Base-by-base conservation (phyloP, 208 protist species). In the Zelonia costaricensis region DNA sequence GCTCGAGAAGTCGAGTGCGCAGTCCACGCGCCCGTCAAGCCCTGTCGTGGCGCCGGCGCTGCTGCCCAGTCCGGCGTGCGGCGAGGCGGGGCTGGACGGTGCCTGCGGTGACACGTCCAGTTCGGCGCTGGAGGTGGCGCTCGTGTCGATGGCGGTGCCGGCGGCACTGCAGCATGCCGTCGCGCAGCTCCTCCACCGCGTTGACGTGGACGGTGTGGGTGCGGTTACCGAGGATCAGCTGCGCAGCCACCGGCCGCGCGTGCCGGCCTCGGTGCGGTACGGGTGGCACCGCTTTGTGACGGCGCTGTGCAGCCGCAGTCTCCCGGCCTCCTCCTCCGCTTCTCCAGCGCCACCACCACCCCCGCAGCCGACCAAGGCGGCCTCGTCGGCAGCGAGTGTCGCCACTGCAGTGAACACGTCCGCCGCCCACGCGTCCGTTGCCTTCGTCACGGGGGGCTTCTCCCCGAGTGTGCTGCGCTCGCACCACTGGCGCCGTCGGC, bases 271-370 rank as follows among this genome's bases (percentile, higher is more conserved):
- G 28, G 66, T 36, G 0, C 66, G 58, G 27, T 72, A 72, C 28
- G 66, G 66, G 9, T 72, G 66, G 66, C 66, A 72, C 36, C 66
- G 66, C 43, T 72, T 72, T 23, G 66, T 72, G 12, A 65, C 57
- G 13, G 55, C 61, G 53, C 39, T 72, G 43, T 72, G 66, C 66
- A 44, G 44, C 31, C 16, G 25, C 16, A 25, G 20, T 12, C 38
- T 49, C 16, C 13, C 43, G 3, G 16, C 66, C 9, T 25, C 43
- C 0, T 20, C 43, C 42, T 48, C 45, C n/a, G n/a, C n/a, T 7
- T 59, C 49, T 3, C 30, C 5, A 30, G 31, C 9, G 9, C 3
- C 66, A 28, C 42, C 38, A n/a, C n/a, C n/a, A n/a, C n/a, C n/a
- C n/a, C n/a, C n/a, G n/a, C n/a, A n/a, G n/a, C n/a, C n/a, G n/a